Percentiles rank a stretch among this genome's conserved stretches.
Conservation (phyloP, 257 asterid species). For the Ballota nigra region DNA sequence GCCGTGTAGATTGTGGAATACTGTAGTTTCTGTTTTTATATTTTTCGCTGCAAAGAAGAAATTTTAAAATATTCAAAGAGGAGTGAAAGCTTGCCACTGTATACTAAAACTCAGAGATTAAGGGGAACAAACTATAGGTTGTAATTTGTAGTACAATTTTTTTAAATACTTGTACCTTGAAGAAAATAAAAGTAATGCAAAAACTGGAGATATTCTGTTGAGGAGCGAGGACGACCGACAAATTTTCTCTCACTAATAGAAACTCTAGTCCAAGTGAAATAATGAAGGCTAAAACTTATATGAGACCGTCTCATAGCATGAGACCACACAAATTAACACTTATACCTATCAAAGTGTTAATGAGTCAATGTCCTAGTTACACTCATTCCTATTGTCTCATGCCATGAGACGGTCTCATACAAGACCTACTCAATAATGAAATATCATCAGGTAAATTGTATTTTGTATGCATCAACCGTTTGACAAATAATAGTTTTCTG, state of each 20-base stretch:
- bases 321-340: too few relatives aligned
- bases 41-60: neutral
- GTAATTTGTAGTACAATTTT: conserved; percentile 15
- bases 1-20: conserved; percentile 11
- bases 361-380: too few relatives aligned
- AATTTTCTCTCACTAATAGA: neutral
- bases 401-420: too few relatives aligned
- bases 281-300: too few relatives aligned
- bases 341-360: too few relatives aligned
- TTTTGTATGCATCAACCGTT: neutral
- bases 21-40: neutral
- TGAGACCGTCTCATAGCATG: too few relatives aligned
- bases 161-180: neutral
- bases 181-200: conserved; percentile 3
- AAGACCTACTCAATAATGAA: too few relatives aligned
- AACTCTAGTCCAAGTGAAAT: neutral
- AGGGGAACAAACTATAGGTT: conserved; percentile 16
- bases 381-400: too few relatives aligned
- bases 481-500: too few relatives aligned
- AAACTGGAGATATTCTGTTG: neutral
- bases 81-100: conserved; percentile 20
- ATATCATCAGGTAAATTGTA: neutral
- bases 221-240: neutral
- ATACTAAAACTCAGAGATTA: conserved; percentile 15
- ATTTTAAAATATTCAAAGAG: neutral